A percentile compares a stretch with the other conserved stretches of the same genome.
These are phyloP conservation scores for Malbranchea zuffiana DNA, from an alignment of 2,329 filamentous ascomycete genomes.

Conservation along the genomic window DNA sequence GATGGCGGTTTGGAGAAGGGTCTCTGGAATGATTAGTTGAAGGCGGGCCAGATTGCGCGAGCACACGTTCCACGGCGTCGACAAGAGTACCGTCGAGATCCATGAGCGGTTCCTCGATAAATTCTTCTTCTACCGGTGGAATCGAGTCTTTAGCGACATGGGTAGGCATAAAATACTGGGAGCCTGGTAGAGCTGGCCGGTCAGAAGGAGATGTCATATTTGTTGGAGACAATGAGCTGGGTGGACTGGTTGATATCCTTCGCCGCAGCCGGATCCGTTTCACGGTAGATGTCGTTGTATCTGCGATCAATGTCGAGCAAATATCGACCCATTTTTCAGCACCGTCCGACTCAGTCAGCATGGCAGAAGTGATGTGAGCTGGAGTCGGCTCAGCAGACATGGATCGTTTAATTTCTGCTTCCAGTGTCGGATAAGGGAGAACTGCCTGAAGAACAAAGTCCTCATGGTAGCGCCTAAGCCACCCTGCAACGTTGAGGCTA, in stretches of 20 bases:
- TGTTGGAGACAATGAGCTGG: slow-evolving; percentile 18
- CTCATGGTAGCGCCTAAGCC: slow-evolving; percentile 46
- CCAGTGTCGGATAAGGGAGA: slow-evolving; percentile 42
- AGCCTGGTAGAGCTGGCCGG: slow-evolving; percentile 9
- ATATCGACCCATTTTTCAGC: slow-evolving; percentile 45
- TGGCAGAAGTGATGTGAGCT: slow-evolving; percentile 22
- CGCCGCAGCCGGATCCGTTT: slow-evolving; percentile 46
- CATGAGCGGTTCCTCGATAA: slow-evolving; percentile 45
- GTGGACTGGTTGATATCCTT: slow-evolving; percentile 26
- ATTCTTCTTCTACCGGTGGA: slow-evolving; percentile 37
- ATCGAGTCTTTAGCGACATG: slow-evolving; percentile 21
- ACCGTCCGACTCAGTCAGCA: slow-evolving; percentile 23
- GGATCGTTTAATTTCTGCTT: slow-evolving; percentile 45
- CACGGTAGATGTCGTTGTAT: slow-evolving; percentile 44
- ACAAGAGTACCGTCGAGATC: slow-evolving; percentile 48
- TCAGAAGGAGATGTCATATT: no score
- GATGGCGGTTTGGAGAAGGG: slow-evolving; percentile 31
- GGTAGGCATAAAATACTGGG: slow-evolving; percentile 20
- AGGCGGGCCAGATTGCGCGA: slow-evolving; percentile 36
- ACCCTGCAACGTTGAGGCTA: slow-evolving; percentile 47
- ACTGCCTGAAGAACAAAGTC: slow-evolving; percentile 51
- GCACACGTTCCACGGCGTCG: slow-evolving; percentile 47
- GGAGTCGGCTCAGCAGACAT: slow-evolving; percentile 46
- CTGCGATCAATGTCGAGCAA: slow-evolving; percentile 47
- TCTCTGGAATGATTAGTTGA: slow-evolving; percentile 33